These are phyloP conservation scores for Stropharia rugosoannulata DNA, from an alignment of 768 basidiomycete species.

Conservation along the genomic window DNA sequence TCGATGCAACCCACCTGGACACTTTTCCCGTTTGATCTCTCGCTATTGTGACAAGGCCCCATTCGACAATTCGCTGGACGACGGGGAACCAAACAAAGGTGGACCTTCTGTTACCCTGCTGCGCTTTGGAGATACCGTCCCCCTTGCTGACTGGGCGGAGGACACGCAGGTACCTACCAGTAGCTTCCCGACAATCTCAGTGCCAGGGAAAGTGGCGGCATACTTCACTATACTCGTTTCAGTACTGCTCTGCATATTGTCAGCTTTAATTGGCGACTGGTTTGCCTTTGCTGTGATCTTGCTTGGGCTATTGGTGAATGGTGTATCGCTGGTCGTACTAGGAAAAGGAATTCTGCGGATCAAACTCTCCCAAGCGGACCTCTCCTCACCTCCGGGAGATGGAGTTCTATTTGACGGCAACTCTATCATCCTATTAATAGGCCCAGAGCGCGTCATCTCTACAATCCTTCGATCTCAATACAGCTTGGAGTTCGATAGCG, in stretches of 20 bases:
- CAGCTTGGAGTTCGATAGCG: slow-evolving; percentile 4
- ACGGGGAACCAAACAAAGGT: background rate
- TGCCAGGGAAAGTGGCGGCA: background rate
- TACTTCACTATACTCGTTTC: background rate
- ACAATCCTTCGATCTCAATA: slow-evolving; percentile 6
- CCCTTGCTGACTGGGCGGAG: background rate
- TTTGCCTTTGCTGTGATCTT: slow-evolving; percentile 12
- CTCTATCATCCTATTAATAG: slow-evolving; percentile 9
- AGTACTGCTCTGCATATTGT: background rate
- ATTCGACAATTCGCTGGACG: background rate
- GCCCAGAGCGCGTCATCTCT: slow-evolving; percentile 9
- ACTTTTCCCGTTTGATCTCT: slow-evolving; percentile 6
- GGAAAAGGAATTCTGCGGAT: slow-evolving; percentile 8
- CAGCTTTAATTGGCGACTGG: slow-evolving; percentile 9
- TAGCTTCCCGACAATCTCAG: background rate
- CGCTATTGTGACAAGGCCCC: background rate
- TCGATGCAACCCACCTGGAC: background rate
- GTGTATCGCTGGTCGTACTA: slow-evolving; percentile 3
- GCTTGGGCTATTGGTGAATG: slow-evolving; percentile 8
- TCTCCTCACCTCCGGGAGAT: slow-evolving; percentile 8
- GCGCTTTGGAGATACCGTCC: background rate
- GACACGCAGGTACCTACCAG: background rate
- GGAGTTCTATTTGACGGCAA: slow-evolving; percentile 5
- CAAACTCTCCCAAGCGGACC: background rate
- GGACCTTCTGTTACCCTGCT: background rate